phyloP scores from a whole-genome alignment of 2,329 filamentous ascomycete genomes.

The Neurospora sp. region DNA sequence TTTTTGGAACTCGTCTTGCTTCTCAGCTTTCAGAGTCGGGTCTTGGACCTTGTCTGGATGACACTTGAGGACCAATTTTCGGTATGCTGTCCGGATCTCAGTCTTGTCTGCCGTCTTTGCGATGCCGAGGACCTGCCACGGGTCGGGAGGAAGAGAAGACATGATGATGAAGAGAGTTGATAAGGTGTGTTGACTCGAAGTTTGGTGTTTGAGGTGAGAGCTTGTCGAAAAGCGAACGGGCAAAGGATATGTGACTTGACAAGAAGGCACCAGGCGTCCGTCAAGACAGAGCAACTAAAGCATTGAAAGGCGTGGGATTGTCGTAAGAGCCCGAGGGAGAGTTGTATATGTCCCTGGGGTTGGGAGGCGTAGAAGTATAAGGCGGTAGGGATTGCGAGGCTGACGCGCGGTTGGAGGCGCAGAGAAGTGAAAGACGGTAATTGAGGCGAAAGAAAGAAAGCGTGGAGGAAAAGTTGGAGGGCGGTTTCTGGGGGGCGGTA shows the following conservation, averaged over 20 bases:
- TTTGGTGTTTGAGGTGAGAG: background rate
- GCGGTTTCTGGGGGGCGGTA: background rate
- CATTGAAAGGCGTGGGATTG: constrained; percentile 11
- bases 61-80: constrained; percentile 77
- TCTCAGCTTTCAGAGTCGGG: constrained; percentile 62
- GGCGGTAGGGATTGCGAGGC: background rate
- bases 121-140: constrained; percentile 69
- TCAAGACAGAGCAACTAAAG: constrained; percentile 14
- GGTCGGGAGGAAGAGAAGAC: constrained; percentile 55
- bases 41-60: constrained; percentile 89
- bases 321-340: background rate
- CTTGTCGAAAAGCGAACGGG: background rate
- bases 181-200: background rate
- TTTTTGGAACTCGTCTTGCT: constrained; percentile 80
- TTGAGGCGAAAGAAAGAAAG: background rate
- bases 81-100: constrained; percentile 69
- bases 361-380: background rate
- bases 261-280: constrained; percentile 13
- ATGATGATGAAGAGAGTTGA: constrained; percentile 24
- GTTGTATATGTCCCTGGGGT: background rate
- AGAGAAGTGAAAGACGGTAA: background rate
- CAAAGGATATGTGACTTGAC: constrained; percentile 2
- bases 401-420: background rate
- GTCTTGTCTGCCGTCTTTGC: constrained; percentile 57
- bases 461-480: background rate